Percentiles rank a stretch among this genome's conserved stretches.
Evolutionary conservation across 2,329 filamentous ascomycete species (phyloP).

Genomic region (Xylariaceae sp.): DNA sequence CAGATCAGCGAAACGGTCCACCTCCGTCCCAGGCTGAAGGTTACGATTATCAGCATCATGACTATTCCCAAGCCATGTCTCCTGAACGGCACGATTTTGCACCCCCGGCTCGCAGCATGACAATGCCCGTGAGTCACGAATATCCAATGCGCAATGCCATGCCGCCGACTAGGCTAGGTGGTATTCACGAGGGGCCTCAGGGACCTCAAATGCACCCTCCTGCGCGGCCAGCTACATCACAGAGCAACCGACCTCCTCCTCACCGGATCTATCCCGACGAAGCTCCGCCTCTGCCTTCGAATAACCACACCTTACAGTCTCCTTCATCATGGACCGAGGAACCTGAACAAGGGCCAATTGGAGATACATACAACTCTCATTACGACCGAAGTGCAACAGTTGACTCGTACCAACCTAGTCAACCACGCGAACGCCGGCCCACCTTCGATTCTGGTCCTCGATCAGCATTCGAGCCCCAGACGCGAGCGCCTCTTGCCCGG

Average conservation of each 20-base stretch:
- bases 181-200: slow-evolving; percentile 43
- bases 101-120: slow-evolving; percentile 54
- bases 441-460: slow-evolving; percentile 41
- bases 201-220: slow-evolving; percentile 43
- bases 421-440: slow-evolving; percentile 33
- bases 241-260: slow-evolving; percentile 47
- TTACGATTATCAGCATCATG: slow-evolving; percentile 38
- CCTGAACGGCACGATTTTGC: slow-evolving; percentile 41
- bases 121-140: slow-evolving; percentile 50
- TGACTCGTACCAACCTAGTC: slow-evolving; percentile 31
- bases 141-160: slow-evolving; percentile 33
- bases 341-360: slow-evolving; percentile 37
- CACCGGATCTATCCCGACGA: slow-evolving; percentile 48
- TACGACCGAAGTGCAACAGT: slow-evolving; percentile 38
- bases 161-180: slow-evolving; percentile 37
- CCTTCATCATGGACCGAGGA: slow-evolving; percentile 34
- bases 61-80: slow-evolving; percentile 34
- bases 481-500: slow-evolving; percentile 33
- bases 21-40: slow-evolving; percentile 32
- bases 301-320: slow-evolving; percentile 29
- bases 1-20: slow-evolving; percentile 34
- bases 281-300: slow-evolving; percentile 34
- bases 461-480: slow-evolving; percentile 46
- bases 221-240: slow-evolving; percentile 51
- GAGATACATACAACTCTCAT: slow-evolving; percentile 53